Evolutionary conservation across 2,329 filamentous ascomycete genomes (phyloP).

Genomic region (Arthrobotrys sphaeroides): DNA sequence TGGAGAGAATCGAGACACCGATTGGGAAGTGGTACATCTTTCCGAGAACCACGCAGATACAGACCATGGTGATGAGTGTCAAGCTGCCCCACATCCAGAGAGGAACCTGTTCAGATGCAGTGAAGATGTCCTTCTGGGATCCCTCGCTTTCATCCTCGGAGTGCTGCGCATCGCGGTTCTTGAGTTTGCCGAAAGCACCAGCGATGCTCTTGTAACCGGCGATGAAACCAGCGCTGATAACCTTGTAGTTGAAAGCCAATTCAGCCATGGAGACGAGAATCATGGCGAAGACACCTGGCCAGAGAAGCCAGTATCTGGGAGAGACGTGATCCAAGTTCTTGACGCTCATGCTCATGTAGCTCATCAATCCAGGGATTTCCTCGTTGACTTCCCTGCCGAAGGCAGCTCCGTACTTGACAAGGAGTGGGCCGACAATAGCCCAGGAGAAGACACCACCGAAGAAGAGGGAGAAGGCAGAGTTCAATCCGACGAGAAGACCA

Average conservation of each 20-base stretch:
- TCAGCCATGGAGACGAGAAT: conserved; percentile 65
- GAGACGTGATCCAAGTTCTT: conserved; percentile 60
- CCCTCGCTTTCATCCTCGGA: conserved; percentile 12
- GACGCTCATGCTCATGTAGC: conserved; percentile 47
- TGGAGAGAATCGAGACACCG: conserved; percentile 62
- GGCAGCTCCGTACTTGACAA: conserved; percentile 65
- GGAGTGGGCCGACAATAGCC: conserved; percentile 68
- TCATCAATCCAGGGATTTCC: conserved; percentile 19
- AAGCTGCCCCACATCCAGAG: conserved; percentile 49
- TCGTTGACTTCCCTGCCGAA: conserved; percentile 44
- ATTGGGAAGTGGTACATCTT: conserved; percentile 39
- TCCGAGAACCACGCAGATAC: conserved; percentile 48
- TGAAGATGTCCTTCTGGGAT: conserved; percentile 36
- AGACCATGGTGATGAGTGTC: conserved; percentile 23
- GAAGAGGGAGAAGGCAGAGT: conserved; percentile 70
- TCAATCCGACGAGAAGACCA: conserved; percentile 69
- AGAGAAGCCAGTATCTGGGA: conserved; percentile 67
- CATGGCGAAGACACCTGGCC: conserved; percentile 66
- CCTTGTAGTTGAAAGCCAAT: conserved; percentile 62
- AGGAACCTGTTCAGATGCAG: conserved; percentile 32
- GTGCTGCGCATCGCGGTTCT: conserved; percentile 9
- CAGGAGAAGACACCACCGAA: conserved; percentile 68
- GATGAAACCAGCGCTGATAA: conserved; percentile 64
- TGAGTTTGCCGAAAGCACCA: conserved; percentile 61
- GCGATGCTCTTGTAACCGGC: conserved; percentile 65